Conservation (phyloP, 495 filamentous ascomycete genomes). For the Corynascus novoguineensis region DNA sequence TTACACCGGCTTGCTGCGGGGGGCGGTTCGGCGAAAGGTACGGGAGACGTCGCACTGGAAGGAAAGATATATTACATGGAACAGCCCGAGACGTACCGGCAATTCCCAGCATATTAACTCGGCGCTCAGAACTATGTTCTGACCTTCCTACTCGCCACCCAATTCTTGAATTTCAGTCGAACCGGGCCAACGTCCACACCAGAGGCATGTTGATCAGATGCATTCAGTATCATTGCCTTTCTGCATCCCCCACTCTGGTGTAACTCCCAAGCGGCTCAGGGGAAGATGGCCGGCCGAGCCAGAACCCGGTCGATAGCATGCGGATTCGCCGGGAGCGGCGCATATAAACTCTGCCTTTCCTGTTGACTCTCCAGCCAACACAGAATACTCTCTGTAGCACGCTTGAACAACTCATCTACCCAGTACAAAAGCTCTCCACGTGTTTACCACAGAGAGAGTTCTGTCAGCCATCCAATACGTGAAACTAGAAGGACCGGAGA, state of each 20-base stretch:
- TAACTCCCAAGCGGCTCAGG: not conserved
- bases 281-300: not conserved
- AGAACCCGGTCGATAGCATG: too few relatives aligned
- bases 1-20: not conserved
- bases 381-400: too few relatives aligned
- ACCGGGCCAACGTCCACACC: not conserved
- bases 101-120: not conserved
- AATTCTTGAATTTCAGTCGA: not conserved
- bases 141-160: not conserved
- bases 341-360: too few relatives aligned
- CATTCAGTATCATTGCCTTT: not conserved
- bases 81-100: not conserved
- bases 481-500: not conserved
- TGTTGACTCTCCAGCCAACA: too few relatives aligned
- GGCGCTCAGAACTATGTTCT: not conserved
- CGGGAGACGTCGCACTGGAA: not conserved
- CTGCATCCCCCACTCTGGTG: not conserved
- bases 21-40: not conserved
- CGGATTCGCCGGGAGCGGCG: not conserved
- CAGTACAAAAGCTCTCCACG: too few relatives aligned
- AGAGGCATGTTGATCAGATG: not conserved
- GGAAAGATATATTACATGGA: not conserved
- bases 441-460: too few relatives aligned
- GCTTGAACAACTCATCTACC: too few relatives aligned
- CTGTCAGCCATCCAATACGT: too few relatives aligned